phyloP scores from a whole-genome alignment of 2,329 filamentous ascomycete genomes.

The Colletotrichum sp. region DNA sequence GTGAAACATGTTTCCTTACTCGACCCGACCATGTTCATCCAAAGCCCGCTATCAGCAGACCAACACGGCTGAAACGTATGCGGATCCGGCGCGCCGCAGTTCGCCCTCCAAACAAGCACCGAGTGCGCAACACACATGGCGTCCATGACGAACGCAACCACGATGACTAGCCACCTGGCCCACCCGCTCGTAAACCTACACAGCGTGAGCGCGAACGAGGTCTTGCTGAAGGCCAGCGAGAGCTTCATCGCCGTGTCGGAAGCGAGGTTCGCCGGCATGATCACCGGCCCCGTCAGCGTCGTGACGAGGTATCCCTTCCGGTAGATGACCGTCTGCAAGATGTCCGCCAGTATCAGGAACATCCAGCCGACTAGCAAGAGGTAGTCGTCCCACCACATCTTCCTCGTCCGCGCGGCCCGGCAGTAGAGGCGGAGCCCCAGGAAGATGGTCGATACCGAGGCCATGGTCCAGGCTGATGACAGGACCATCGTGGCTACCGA shows the following conservation, averaged over 20 bases:
- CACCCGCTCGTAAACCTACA: constrained; percentile 46
- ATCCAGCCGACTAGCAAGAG: constrained; percentile 37
- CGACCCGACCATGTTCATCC: neutral
- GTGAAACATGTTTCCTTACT: neutral
- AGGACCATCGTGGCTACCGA: neutral
- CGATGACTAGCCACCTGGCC: constrained; percentile 38
- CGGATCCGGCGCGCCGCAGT: neutral
- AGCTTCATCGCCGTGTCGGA: constrained; percentile 36
- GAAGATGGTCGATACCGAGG: constrained; percentile 22
- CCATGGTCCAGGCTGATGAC: constrained; percentile 10
- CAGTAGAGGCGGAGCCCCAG: constrained; percentile 34
- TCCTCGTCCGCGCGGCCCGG: constrained; percentile 33
- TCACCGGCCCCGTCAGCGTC: constrained; percentile 46
- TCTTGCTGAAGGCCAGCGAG: constrained; percentile 37
- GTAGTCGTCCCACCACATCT: constrained; percentile 42
- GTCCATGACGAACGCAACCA: neutral
- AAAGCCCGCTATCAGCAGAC: neutral
- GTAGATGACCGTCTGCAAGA: neutral
- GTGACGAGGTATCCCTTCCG: neutral
- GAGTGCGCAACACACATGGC: neutral
- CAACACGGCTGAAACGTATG: neutral
- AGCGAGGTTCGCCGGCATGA: constrained; percentile 52
- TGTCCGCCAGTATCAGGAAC: constrained; percentile 24
- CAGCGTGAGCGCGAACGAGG: constrained; percentile 38
- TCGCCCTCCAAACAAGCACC: neutral